These are phyloP conservation scores for Fusarium burgessii DNA, from an alignment of 2,329 filamentous ascomycete species.

Conservation along the genomic window DNA sequence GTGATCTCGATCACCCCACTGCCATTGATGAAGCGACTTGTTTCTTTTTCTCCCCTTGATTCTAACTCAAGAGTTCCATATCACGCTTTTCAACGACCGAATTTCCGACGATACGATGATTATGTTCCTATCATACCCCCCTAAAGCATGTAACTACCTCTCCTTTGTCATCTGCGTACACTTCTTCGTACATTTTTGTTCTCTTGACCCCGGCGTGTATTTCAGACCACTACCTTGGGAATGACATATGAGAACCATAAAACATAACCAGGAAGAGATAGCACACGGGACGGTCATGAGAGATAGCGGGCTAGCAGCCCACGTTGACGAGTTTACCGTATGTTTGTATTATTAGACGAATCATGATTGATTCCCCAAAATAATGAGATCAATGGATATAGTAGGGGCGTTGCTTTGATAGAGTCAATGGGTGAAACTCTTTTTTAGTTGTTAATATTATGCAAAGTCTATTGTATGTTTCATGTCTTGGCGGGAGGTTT, in stretches of 20 bases:
- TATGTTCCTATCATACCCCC: constrained; percentile 38
- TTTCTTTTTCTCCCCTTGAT: background rate
- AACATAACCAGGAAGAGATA: background rate
- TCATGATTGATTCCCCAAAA: constrained; percentile 27
- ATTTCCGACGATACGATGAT: constrained; percentile 43
- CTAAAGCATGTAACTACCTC: constrained; percentile 30
- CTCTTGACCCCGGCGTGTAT: background rate
- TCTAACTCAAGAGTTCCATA: constrained; percentile 6
- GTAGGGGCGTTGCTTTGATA: constrained; percentile 19
- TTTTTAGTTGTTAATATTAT: constrained; percentile 6
- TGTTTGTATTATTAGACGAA: constrained; percentile 35
- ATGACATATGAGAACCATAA: background rate
- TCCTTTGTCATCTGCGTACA: constrained; percentile 26
- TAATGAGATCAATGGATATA: constrained; percentile 34
- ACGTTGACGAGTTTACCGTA: background rate
- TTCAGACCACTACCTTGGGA: constrained; percentile 20
- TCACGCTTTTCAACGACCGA: constrained; percentile 35
- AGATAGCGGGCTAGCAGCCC: background rate
- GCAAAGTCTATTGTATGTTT: constrained; percentile 1
- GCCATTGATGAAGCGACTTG: constrained; percentile 23
- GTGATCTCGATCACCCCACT: constrained; percentile 16
- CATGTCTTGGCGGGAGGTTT: background rate
- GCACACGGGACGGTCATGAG: background rate
- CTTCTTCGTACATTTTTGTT: constrained; percentile 1
- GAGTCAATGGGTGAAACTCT: constrained; percentile 22